A percentile compares a stretch with the other conserved stretches of the same genome.
phyloP scores from a whole-genome alignment of 306 rosid genomes.

The Prunus padus region DNA sequence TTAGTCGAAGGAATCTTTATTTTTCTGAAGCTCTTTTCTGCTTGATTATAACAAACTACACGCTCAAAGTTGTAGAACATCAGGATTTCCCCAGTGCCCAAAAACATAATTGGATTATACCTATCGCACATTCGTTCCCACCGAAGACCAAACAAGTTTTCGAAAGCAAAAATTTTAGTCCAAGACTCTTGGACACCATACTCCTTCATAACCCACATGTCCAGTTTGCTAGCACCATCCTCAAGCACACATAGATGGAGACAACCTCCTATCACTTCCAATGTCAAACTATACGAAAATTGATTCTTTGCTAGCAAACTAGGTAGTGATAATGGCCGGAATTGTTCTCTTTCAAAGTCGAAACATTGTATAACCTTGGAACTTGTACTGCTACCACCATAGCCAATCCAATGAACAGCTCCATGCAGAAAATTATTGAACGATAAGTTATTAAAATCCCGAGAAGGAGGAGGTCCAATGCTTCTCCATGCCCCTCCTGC shows the following conservation, averaged over 20 bases:
- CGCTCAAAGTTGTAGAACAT: background rate
- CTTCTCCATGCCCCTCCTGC: slow-evolving; percentile 10
- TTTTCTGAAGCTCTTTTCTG: background rate
- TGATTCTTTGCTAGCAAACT: background rate
- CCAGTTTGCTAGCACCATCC: background rate
- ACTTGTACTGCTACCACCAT: too few relatives aligned
- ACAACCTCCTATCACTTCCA: slow-evolving; percentile 12
- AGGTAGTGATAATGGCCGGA: background rate
- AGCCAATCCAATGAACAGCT: slow-evolving; percentile 16
- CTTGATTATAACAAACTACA: background rate
- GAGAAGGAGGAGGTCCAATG: background rate
- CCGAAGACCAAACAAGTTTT: background rate
- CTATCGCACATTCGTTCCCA: background rate
- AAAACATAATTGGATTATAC: slow-evolving; percentile 1
- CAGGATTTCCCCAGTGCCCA: slow-evolving; percentile 15
- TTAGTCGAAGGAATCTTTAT: background rate
- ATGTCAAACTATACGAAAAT: background rate
- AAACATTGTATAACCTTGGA: background rate
- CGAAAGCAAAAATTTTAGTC: slow-evolving; percentile 8
- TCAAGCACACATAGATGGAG: slow-evolving; percentile 11
- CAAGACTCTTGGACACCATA: slow-evolving; percentile 16
- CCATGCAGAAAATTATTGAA: slow-evolving; percentile 16
- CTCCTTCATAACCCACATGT: slow-evolving; percentile 22
- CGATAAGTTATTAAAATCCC: background rate
- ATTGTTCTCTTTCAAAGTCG: slow-evolving; percentile 6